Base-by-base conservation (phyloP, 2,329 filamentous ascomycete species). In the Lachnellula occidentalis region DNA sequence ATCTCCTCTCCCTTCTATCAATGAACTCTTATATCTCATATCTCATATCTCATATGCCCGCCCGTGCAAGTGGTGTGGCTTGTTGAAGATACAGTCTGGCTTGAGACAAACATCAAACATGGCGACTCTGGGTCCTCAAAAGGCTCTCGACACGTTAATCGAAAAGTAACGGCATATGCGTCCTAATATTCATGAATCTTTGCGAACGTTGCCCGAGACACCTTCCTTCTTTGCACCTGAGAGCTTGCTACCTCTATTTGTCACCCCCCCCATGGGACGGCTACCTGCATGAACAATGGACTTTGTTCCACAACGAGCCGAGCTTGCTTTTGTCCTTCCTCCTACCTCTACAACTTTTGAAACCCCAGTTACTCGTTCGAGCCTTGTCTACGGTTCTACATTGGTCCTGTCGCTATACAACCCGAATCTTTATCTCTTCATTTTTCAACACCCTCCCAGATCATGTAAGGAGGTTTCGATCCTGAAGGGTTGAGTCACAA, bases 271-370 rank as follows among this genome's bases (percentile, higher is more conserved):
- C 5, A 9, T n/a, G 4, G 7, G 27, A 22, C 50, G 58, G 59
- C 46, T 57, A 55, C 52, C 21, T 58, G 58, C 58, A 61, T 61
- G 51, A 60, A 61, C 52, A 60, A 61, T 57, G 47, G 24, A 45
- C 41, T 61, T 61, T 48, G 46, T 48, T 15, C 34, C 22, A 17
- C 22, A 19, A 12, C n/a, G 2, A 12, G 5, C 22, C 22, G 22
- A 36, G 46, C 9, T 36, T 48, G 17, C 27, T 27, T 37, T 21
- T 48, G 4, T 36, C 22, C 14, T 21, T n/a, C 43, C 21, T 15
- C 12, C 11, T 17, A 31, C 9, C 5, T 17, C n/a, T 31, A 31
- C 19, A 42, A 19, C 19, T 27, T 15, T 14, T 15, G 9, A n/a
- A 14, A 5, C 12, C 6, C n/a, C 5, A 4, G 14, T 7, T n/a